These are phyloP conservation scores for Cyclotella cryptica DNA, from an alignment of 108 stramenopile species.

Conservation along the genomic window DNA sequence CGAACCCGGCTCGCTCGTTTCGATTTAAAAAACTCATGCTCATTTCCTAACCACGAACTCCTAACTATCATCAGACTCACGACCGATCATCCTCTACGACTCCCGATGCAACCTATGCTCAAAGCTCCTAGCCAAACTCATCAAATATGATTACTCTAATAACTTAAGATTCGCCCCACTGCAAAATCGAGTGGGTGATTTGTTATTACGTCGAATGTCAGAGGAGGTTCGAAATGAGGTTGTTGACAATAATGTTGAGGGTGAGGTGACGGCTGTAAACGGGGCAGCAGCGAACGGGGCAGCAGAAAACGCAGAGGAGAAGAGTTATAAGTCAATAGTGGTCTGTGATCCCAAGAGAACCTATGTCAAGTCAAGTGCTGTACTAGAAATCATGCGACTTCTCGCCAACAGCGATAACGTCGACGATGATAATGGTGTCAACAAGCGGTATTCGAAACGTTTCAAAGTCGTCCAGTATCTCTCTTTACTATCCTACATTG, in stretches of 20 bases:
- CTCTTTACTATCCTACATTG: slow-evolving; percentile 4
- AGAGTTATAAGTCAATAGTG: slow-evolving; percentile 42
- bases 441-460: not conserved
- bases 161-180: slow-evolving; percentile 52
- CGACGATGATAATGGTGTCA: not conserved
- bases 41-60: not conserved
- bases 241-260: not conserved
- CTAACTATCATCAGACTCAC: slow-evolving; percentile 13
- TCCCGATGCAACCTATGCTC: slow-evolving; percentile 17
- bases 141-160: slow-evolving; percentile 42
- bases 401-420: not conserved
- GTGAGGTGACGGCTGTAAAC: not conserved
- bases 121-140: slow-evolving; percentile 25
- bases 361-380: slow-evolving; percentile 42
- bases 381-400: slow-evolving; percentile 32
- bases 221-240: slow-evolving; percentile 23
- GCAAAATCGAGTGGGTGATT: slow-evolving; percentile 42
- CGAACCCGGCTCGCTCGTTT: too few species aligned
- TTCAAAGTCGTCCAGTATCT: slow-evolving; percentile 4
- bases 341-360: slow-evolving; percentile 31
- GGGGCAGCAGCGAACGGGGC: not conserved
- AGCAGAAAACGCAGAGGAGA: not conserved
- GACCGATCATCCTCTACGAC: slow-evolving; percentile 54
- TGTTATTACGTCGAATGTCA: slow-evolving; percentile 46
- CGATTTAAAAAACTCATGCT: not conserved